These are phyloP conservation scores for Calonectria honghensis DNA, from an alignment of 2,329 filamentous ascomycete species.

Conservation along the genomic window DNA sequence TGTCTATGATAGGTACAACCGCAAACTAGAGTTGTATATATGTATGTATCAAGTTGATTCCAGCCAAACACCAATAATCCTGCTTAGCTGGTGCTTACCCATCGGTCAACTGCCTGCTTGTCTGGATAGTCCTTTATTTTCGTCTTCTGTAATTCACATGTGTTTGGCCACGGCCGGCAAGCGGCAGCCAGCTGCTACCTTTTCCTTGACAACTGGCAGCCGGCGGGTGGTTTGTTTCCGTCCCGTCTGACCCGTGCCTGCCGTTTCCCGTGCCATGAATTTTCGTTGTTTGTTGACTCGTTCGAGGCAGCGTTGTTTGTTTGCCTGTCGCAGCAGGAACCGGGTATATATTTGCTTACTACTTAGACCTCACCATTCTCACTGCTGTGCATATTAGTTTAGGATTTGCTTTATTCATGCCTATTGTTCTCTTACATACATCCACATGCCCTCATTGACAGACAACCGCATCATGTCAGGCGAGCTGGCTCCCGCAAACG, in stretches of 20 bases:
- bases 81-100: too few species aligned
- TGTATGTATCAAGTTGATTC: neutral
- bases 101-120: neutral
- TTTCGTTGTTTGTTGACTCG: conserved; percentile 8
- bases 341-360: neutral
- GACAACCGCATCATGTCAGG: neutral
- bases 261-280: neutral
- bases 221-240: conserved; percentile 14
- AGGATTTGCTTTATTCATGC: neutral
- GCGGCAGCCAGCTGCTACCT: conserved; percentile 23
- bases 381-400: neutral
- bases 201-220: conserved; percentile 17
- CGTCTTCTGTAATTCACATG: neutral
- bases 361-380: neutral
- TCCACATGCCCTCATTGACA: neutral
- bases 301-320: conserved; percentile 2
- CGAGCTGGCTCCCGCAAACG: neutral
- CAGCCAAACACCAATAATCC: neutral
- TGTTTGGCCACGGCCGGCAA: conserved; percentile 10
- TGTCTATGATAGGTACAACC: neutral
- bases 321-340: neutral
- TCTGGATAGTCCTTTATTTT: neutral
- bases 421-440: neutral
- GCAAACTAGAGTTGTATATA: neutral
- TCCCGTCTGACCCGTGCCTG: conserved; percentile 23